Conservation (phyloP, 2,329 filamentous ascomycete genomes). For the Xylaria sp. region DNA sequence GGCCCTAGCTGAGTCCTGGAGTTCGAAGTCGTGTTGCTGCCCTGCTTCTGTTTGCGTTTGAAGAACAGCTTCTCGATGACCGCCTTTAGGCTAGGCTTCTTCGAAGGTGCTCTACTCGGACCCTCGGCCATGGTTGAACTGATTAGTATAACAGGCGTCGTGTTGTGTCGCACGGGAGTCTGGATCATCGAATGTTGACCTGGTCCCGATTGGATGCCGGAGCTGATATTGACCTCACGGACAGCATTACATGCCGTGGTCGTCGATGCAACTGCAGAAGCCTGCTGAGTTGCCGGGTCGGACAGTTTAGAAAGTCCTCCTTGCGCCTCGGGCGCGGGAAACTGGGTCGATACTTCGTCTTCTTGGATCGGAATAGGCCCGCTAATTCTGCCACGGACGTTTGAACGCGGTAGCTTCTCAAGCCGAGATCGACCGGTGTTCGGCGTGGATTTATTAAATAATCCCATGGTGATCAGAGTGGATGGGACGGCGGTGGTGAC, state of each 20-base stretch:
- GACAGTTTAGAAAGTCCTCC: constrained; percentile 26
- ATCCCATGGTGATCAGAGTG: constrained; percentile 30
- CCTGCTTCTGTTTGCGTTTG: constrained; percentile 46
- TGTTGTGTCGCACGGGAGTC: constrained; percentile 32
- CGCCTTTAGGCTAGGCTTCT: constrained; percentile 53
- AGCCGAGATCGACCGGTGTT: constrained; percentile 36
- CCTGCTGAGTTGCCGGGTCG: constrained; percentile 20
- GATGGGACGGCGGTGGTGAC: constrained; percentile 2
- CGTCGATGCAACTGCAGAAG: constrained; percentile 20
- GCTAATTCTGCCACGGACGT: constrained; percentile 57
- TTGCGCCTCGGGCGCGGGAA: constrained; percentile 37
- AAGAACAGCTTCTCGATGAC: constrained; percentile 55
- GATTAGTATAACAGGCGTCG: constrained; percentile 39
- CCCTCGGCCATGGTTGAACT: constrained; percentile 46
- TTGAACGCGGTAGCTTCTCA: constrained; percentile 33
- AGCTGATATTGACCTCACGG: constrained; percentile 22
- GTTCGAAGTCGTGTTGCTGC: constrained; percentile 30
- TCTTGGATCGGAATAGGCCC: constrained; percentile 56
- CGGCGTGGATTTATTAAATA: constrained; percentile 42
- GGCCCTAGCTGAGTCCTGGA: constrained; percentile 28
- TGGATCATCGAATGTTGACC: constrained; percentile 27
- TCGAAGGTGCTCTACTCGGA: constrained; percentile 41
- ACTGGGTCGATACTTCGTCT: constrained; percentile 50
- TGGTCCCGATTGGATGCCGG: constrained; percentile 23
- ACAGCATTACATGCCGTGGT: constrained; percentile 21